A percentile compares a stretch with the other conserved stretches of the same genome.
phyloP scores from a whole-genome alignment of 768 basidiomycete species.

The Phlebiopsis gigantea region DNA sequence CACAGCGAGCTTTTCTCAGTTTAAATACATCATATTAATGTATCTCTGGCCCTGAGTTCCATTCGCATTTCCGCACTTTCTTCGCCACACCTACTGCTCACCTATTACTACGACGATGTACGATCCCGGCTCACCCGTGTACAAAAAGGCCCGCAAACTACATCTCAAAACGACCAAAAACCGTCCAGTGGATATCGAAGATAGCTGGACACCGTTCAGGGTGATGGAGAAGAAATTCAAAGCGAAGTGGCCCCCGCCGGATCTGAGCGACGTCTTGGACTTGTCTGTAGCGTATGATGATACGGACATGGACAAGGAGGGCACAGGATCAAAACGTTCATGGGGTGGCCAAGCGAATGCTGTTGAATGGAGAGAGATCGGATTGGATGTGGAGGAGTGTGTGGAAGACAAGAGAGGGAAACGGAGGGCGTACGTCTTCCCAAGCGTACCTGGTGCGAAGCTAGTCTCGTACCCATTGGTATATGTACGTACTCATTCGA shows the following conservation, averaged over 20 bases:
- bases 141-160: slow-evolving; percentile 55
- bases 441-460: slow-evolving; percentile 49
- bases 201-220: slow-evolving; percentile 70
- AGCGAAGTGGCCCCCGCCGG: slow-evolving; percentile 70
- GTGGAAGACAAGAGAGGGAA: slow-evolving; percentile 6
- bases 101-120: slow-evolving; percentile 18
- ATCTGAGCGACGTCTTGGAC: slow-evolving; percentile 66
- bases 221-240: slow-evolving; percentile 79
- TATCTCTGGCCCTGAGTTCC: too few species aligned
- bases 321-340: slow-evolving; percentile 26
- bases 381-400: slow-evolving; percentile 16
- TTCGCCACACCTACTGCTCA: neutral
- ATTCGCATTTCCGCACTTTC: neutral
- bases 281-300: slow-evolving; percentile 46
- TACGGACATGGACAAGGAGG: slow-evolving; percentile 38
- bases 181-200: slow-evolving; percentile 38
- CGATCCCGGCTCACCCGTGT: slow-evolving; percentile 43
- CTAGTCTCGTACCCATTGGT: neutral
- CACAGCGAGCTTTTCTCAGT: neutral
- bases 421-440: slow-evolving; percentile 40
- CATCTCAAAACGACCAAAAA: slow-evolving; percentile 57
- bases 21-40: too few species aligned
- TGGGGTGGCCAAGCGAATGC: slow-evolving; percentile 20
- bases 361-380: neutral
- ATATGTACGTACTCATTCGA: slow-evolving; percentile 15